Evolutionary conservation across 257 asterid genomes (phyloP).

Genomic region (Linaria vulgaris): DNA sequence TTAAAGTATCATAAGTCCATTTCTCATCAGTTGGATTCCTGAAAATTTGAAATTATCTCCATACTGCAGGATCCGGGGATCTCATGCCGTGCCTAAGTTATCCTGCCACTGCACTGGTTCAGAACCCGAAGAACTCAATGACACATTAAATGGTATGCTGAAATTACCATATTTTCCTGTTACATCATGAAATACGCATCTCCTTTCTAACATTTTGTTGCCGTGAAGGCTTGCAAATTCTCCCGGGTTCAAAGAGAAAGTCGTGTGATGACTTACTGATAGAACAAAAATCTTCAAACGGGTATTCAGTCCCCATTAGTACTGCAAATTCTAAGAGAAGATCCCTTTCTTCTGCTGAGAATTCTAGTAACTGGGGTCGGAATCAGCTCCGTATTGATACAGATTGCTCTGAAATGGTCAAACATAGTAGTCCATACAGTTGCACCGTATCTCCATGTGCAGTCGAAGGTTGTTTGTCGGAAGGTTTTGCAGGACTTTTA

Average conservation of each 20-base stretch:
- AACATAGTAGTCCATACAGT: conserved; percentile 36
- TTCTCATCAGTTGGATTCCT: background rate
- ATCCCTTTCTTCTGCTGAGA: conserved; percentile 24
- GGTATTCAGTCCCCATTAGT: conserved; percentile 23
- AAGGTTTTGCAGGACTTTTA: conserved; percentile 74
- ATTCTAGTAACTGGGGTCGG: conserved; percentile 29
- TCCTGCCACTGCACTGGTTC: conserved; percentile 55
- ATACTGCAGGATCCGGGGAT: conserved; percentile 60
- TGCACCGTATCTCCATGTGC: conserved; percentile 54
- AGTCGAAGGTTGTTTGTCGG: conserved; percentile 78
- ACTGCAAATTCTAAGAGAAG: conserved; percentile 43
- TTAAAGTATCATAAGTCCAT: background rate
- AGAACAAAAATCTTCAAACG: conserved; percentile 32
- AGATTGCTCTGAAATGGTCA: conserved; percentile 31
- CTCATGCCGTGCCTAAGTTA: conserved; percentile 29
- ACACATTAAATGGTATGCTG: conserved; percentile 37
- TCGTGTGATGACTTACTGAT: conserved; percentile 29
- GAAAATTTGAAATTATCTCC: background rate
- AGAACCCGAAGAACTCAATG: conserved; percentile 50
- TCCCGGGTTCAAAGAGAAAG: conserved; percentile 82
- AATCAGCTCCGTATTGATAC: conserved; percentile 23
- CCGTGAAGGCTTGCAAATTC: conserved; percentile 51
- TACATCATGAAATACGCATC: background rate
- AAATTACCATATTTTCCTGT: background rate
- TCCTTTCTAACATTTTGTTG: conserved; percentile 25